Base-by-base conservation (phyloP, 2,329 filamentous ascomycete genomes). In the Ophiocordyceps sinensis region DNA sequence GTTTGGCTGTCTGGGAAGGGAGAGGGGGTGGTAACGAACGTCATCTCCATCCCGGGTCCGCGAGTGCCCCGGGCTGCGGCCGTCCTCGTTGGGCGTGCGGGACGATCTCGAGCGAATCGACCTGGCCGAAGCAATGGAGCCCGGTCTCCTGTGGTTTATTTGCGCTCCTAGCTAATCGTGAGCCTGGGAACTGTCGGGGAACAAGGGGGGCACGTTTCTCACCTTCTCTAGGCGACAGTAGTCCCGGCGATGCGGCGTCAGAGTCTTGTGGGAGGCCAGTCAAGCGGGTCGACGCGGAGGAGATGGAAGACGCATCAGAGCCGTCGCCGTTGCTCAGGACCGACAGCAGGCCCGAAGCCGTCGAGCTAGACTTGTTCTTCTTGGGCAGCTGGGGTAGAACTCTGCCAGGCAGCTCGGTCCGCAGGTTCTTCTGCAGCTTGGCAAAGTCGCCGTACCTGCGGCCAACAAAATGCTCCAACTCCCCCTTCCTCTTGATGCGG, bases 381-480 rank as follows among this genome's bases (percentile, higher is more conserved):
- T 81, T 81, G 1, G 91, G 91, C 39, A 96, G 65, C 1, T 86
- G 77, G 11, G 88, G 85, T 3, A 98, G 69, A 6, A 94, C 75
- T 53, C 93, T 94, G 15, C 91, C 91, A 0, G 91, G 91, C 41
- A 96, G 70, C 61, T 98, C 91, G 12, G 79, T 76, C 30, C 84
- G 79, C 45, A 98, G 62, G 47, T 74, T 74, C 60, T 82, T 89
- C 59, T 93, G 80, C 44, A 98, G 69, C 48, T 75, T 77, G 23
- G 67, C 72, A 56, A 98, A 98, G 51, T 94, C 86, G 28, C 88
- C 85, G 58, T 94, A 98, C 49, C 89, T 74, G 44, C 87, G 77
- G 14, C 81, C 86, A 41, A 96, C 73, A 54, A 85, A 91, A 49
- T 81, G 68, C 52, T 93, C 87, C 14, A 79, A 64, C 49, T 85